These are phyloP conservation scores for Sporothrix pseudoabietina DNA, from an alignment of 2,329 filamentous ascomycete genomes.

Conservation along the genomic window DNA sequence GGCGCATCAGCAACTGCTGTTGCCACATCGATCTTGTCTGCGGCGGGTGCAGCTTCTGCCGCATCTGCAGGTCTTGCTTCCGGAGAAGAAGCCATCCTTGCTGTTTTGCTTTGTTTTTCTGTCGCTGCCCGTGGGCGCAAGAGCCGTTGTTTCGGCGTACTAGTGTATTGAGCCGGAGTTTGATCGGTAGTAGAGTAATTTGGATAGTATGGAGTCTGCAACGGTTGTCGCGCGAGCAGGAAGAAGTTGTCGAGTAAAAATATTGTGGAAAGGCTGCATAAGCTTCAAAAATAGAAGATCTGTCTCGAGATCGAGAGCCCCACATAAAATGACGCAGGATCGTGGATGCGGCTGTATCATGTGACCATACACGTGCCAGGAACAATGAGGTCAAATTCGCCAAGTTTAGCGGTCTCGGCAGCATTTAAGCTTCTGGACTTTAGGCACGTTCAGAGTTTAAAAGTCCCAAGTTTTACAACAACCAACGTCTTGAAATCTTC, in stretches of 20 bases:
- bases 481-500: background rate
- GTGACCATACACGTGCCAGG: constrained; percentile 3
- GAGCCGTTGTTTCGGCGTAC: background rate
- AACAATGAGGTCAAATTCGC: background rate
- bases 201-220: background rate
- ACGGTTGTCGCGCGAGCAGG: background rate
- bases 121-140: background rate
- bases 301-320: background rate
- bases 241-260: background rate
- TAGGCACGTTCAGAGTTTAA: background rate
- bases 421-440: background rate
- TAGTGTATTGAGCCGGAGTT: background rate
- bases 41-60: background rate
- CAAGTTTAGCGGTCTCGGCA: background rate
- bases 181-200: background rate
- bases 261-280: background rate
- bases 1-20: background rate
- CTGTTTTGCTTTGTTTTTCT: background rate
- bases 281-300: background rate
- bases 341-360: background rate
- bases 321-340: constrained; percentile 18
- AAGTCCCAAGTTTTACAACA: background rate
- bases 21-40: background rate
- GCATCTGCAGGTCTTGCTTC: background rate
- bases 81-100: constrained; percentile 22